phyloP scores from a whole-genome alignment of 2,329 filamentous ascomycete species.

The Aspergillus spinulosporus region DNA sequence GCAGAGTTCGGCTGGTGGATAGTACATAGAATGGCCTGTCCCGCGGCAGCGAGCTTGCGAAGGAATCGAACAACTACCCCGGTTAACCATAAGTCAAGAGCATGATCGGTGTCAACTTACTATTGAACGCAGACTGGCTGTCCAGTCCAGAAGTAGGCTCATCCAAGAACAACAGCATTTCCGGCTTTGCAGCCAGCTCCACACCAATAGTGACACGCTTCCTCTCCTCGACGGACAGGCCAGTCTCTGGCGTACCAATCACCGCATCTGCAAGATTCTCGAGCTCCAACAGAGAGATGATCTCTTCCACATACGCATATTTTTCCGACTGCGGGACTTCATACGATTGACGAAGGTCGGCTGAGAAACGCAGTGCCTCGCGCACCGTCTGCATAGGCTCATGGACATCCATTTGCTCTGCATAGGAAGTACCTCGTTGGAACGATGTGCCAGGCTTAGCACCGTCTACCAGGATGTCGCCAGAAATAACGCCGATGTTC shows the following conservation, averaged over 20 bases:
- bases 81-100: neutral
- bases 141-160: conserved; percentile 62
- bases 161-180: conserved; percentile 65
- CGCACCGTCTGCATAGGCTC: conserved; percentile 63
- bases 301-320: conserved; percentile 65
- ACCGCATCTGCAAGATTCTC: conserved; percentile 66
- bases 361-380: conserved; percentile 67
- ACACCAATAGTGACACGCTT: conserved; percentile 44
- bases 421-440: conserved; percentile 64
- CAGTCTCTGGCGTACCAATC: conserved; percentile 60
- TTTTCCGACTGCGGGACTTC: conserved; percentile 61
- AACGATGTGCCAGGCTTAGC: conserved; percentile 59
- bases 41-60: conserved; percentile 58
- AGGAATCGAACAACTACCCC: conserved; percentile 54
- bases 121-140: conserved; percentile 59
- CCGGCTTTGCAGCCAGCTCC: conserved; percentile 43
- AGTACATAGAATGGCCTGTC: conserved; percentile 61
- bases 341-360: conserved; percentile 62
- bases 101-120: neutral
- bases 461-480: conserved; percentile 65
- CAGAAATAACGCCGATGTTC: conserved; percentile 64
- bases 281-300: conserved; percentile 65
- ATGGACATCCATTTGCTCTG: conserved; percentile 66
- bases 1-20: conserved; percentile 61
- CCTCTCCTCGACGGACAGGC: conserved; percentile 57